Evolutionary conservation across 176 grass and related monocot genomes (phyloP).

Genomic region (Oryza glaberrima): DNA sequence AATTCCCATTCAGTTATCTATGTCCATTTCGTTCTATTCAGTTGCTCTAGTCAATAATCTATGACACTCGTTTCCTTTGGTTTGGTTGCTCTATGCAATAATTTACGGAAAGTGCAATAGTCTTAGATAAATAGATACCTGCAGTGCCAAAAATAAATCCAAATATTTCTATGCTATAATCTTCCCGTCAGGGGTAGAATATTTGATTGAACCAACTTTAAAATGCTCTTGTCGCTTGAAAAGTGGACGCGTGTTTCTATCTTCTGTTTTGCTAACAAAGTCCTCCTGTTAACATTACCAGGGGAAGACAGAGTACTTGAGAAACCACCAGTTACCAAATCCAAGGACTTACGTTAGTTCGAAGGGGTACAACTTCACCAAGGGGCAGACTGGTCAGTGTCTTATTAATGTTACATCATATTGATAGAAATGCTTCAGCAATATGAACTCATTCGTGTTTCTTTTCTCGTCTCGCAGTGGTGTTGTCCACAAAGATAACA

Average conservation of each 20-base stretch:
- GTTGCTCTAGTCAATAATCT: neutral
- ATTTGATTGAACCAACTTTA: neutral
- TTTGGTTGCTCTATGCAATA: no score
- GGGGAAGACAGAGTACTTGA: conserved; percentile 87
- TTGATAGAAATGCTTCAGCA: neutral
- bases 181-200: neutral
- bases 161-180: neutral
- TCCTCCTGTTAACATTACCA: conserved; percentile 20
- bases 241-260: neutral
- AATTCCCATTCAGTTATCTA: neutral
- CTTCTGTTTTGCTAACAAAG: neutral
- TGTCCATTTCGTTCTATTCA: neutral
- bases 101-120: no score
- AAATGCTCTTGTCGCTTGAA: conserved; percentile 10
- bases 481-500: conserved; percentile 79
- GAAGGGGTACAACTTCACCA: conserved; percentile 78
- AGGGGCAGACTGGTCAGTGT: conserved; percentile 77
- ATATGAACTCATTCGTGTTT: neutral
- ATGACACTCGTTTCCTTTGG: neutral
- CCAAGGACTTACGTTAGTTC: conserved; percentile 81
- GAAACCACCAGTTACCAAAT: conserved; percentile 81
- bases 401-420: conserved; percentile 13
- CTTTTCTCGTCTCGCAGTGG: conserved; percentile 56
- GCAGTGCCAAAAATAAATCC: neutral
- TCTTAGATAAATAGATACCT: neutral